These are phyloP conservation scores for Ceratocystis cacaofunesta DNA, from an alignment of 2,329 filamentous ascomycete species.

Conservation along the genomic window DNA sequence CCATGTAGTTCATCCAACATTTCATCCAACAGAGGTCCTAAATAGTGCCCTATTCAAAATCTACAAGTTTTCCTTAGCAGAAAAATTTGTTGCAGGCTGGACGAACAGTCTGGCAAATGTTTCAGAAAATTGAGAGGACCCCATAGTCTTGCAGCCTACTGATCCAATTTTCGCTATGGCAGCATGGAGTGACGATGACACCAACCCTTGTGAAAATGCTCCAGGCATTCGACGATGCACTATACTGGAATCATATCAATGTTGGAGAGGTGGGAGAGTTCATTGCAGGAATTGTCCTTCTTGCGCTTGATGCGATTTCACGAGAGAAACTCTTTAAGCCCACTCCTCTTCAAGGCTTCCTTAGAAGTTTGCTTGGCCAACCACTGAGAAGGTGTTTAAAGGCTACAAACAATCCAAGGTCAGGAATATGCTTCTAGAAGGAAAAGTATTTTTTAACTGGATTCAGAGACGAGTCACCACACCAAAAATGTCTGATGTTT, in stretches of 20 bases:
- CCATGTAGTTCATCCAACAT: too few species aligned
- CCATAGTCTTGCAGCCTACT: neutral
- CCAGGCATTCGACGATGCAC: neutral
- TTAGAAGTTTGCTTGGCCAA: neutral
- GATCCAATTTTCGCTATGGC: neutral
- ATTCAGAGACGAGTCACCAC: neutral
- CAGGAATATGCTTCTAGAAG: neutral
- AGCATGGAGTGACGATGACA: neutral
- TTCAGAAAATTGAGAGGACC: neutral
- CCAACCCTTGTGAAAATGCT: neutral
- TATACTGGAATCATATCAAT: neutral
- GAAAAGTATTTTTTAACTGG: neutral
- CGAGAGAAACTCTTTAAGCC: neutral
- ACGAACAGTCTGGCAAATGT: neutral
- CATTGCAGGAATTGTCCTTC: neutral
- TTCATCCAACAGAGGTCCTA: too few species aligned
- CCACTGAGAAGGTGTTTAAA: too few species aligned
- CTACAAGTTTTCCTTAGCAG: neutral
- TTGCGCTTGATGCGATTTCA: neutral
- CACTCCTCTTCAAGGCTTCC: neutral
- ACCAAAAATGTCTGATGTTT: neutral
- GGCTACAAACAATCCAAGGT: neutral
- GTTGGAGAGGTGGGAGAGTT: neutral
- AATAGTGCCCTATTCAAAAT: neutral
- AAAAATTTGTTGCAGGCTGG: neutral